A percentile compares a stretch with the other conserved stretches of the same genome.
phyloP scores from a whole-genome alignment of 2,329 filamentous ascomycete species.

The Ophiosphaerella narmari region DNA sequence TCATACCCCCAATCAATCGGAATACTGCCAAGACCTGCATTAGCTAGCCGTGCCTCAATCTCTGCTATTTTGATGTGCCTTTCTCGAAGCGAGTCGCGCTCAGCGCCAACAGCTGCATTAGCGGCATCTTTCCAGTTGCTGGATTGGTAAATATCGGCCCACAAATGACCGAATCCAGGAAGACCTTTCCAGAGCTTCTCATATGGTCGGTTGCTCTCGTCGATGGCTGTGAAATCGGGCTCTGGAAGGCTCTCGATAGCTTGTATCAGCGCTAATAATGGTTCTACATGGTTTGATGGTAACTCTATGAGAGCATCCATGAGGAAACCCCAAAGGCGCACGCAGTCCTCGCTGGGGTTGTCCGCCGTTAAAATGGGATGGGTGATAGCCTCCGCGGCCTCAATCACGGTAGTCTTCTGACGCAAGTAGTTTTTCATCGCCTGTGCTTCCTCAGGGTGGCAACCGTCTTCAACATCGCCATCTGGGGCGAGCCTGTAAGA shows the following conservation, averaged over 20 bases:
- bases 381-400: conserved; percentile 13
- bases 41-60: conserved; percentile 5
- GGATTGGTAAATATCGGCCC: conserved; percentile 6
- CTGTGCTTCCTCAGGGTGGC: conserved; percentile 10
- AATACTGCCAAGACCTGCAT: conserved; percentile 2
- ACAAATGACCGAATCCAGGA: conserved; percentile 4
- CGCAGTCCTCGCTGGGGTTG: neutral
- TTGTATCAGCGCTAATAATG: conserved; percentile 4
- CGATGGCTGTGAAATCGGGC: neutral
- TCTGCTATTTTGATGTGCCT: conserved; percentile 4
- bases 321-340: conserved; percentile 5
- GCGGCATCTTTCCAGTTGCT: conserved; percentile 1
- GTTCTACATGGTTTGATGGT: neutral
- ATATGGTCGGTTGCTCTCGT: neutral
- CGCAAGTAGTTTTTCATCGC: conserved; percentile 12
- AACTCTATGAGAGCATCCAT: conserved; percentile 11
- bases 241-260: conserved; percentile 6
- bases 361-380: neutral
- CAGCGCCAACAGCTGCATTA: neutral
- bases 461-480: conserved; percentile 7
- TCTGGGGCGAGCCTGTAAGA: conserved; percentile 7
- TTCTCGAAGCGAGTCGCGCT: neutral
- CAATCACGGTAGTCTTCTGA: neutral
- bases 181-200: conserved; percentile 9
- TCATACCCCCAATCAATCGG: conserved; percentile 11